Base-by-base conservation (phyloP, 2,329 filamentous ascomycete genomes). In the Pseudomassariella vexata region DNA sequence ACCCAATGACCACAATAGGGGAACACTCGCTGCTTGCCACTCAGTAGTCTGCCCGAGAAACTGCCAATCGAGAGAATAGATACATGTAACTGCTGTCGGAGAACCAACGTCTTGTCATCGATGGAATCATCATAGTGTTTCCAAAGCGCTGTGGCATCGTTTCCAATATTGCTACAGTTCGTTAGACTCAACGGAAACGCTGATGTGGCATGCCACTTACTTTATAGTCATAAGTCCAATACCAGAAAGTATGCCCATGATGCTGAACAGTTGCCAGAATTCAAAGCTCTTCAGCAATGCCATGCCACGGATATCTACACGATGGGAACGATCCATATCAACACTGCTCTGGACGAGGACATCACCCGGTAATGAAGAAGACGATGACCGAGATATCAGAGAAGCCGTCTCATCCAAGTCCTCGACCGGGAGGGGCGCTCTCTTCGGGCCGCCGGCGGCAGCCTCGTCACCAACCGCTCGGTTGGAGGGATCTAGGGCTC, bases 151-250 rank as follows among this genome's bases (percentile, higher is more conserved):
- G 86, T 85, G 37, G 79, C 82, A 47, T 89, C 79, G 53, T 95
- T 94, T 25, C 92, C 92, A 50, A 96, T 95, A 49, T 98, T 98
- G 64, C 87, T 94, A 46, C 15, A 24, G 9, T 29, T 15, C 10
- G 12, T 9, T 40, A 63, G 50, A 65, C 62, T 39, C 20, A 19
- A 10, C 11, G 16, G 18, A 12, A 33, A 18, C 27, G 9, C 19
- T 16, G 11, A 16, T 9, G 12, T 19, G 12, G 14, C 24, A 10
- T 17, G 45, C 20, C 16, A 66, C 83, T 59, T 70, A 94, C 88
- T 98, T 98, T 62, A 98, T 98, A 1, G 90, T 96, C 92, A 98
- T 98, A 44, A 98, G 65, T 9, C 92, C 92, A 47, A 95, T 84
- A 32, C 92, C 92, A 5, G 88, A 87, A 40, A 96, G 67, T n/a